phyloP scores from a whole-genome alignment of 1,139 yeast genomes.

The Candida mesenterica region DNA sequence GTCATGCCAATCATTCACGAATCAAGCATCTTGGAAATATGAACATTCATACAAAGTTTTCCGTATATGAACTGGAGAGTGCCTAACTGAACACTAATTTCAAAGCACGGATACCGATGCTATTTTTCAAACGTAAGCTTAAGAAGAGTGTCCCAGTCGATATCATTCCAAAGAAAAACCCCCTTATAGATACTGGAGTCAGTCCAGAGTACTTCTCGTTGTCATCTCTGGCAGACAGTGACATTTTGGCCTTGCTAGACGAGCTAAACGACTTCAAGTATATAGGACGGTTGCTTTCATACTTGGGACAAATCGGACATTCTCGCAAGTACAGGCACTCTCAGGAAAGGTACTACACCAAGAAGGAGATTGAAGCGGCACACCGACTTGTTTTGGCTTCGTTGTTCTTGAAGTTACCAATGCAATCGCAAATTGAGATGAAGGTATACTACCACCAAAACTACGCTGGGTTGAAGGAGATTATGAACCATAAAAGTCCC shows the following conservation, averaged over 20 bases:
- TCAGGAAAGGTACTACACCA: not conserved
- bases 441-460: not conserved
- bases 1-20: too few relatives aligned
- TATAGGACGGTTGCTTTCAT: not conserved
- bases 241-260: not conserved
- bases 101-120: too few relatives aligned
- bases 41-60: too few relatives aligned
- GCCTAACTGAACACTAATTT: too few relatives aligned
- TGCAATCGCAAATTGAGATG: not conserved
- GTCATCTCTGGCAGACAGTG: too few relatives aligned
- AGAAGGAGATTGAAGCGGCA: not conserved
- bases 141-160: too few relatives aligned
- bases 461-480: not conserved
- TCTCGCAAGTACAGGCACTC: not conserved
- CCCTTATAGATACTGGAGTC: too few relatives aligned
- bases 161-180: too few relatives aligned
- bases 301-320: not conserved
- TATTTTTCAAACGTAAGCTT: too few relatives aligned
- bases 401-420: not conserved
- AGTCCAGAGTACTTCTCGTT: too few relatives aligned
- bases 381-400: not conserved
- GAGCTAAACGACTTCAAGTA: not conserved
- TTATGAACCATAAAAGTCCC: not conserved
- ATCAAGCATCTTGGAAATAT: too few relatives aligned
- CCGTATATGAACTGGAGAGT: too few relatives aligned